Evolutionary conservation across 2,329 filamentous ascomycete genomes (phyloP), one percentile per base, ranked within the genome.

Genomic region (Penicillium sp.): DNA sequence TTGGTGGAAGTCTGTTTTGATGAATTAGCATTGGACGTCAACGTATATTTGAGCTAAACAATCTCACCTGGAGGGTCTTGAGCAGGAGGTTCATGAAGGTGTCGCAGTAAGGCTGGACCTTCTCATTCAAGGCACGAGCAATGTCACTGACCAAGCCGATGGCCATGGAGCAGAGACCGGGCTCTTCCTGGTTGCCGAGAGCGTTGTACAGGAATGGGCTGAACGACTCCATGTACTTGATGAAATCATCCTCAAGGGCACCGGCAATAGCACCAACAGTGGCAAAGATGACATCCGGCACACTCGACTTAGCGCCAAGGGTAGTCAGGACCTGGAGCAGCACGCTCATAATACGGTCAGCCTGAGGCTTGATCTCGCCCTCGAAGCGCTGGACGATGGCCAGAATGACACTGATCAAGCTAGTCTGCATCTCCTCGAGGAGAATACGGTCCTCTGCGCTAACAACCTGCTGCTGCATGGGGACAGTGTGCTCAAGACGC

Each of bases 121-220:
- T 89, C 71, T 91, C 88, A 72, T 91, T 90, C 71, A 97, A 82
- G 16, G 93, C 94, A 67, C 94, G 88, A 50, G 91, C 93, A 67
- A 99, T 94, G 72, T 99, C 94, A 74, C 93, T 96, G 65, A 97
- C 93, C 54, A 99, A 84, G 66, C 94, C 94, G 74, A 99, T 97
- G 67, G 94, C 93, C 87, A 97, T 95, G 43, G 93, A 88, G 82
- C 94, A 97, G 59, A 97, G 84, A 74, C 87, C 89, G 35, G 92
- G 89, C 78, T 97, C 94, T 62, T 99, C 93, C 72, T 96, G 91
- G 81, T 97, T 97, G 69, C 88, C 88, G 30, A 99, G 86, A 28
- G 94, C 94, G 65, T 91, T 95, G 82, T 94, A 94, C 47, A 99
- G 81, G 84, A 91, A 97, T 10, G 91, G 91, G 42, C 87, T 82